Percentiles rank a stretch among this genome's conserved stretches.
phyloP scores from a whole-genome alignment of 2,329 filamentous ascomycete genomes.

The Ascocoryne sarcoides region DNA sequence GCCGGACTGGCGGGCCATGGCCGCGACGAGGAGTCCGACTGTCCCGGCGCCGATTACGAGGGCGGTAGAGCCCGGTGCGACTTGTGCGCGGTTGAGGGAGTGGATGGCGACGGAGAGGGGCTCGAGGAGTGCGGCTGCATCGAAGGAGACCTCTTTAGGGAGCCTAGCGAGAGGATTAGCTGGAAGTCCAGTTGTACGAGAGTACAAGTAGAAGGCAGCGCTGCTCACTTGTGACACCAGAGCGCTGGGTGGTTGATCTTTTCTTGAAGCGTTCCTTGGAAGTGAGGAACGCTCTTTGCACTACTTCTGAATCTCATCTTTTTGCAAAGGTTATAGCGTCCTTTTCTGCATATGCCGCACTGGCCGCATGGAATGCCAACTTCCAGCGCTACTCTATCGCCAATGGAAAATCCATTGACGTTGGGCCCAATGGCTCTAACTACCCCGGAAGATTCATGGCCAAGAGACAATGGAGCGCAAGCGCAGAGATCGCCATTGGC shows the following conservation, averaged over 20 bases:
- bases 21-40: slow-evolving; percentile 53
- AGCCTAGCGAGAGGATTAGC: slow-evolving; percentile 34
- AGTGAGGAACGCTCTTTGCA: slow-evolving; percentile 54
- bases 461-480: slow-evolving; percentile 54
- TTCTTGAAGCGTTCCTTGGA: slow-evolving; percentile 54
- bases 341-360: slow-evolving; percentile 84
- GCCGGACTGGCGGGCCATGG: slow-evolving; percentile 52
- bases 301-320: slow-evolving; percentile 53
- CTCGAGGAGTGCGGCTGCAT: slow-evolving; percentile 51
- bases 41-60: slow-evolving; percentile 59
- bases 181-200: neutral
- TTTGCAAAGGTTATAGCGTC: slow-evolving; percentile 61
- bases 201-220: neutral
- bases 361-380: slow-evolving; percentile 86
- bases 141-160: slow-evolving; percentile 49
- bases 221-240: slow-evolving; percentile 52
- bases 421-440: slow-evolving; percentile 46
- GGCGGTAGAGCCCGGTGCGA: slow-evolving; percentile 44
- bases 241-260: slow-evolving; percentile 52
- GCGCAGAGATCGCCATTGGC: slow-evolving; percentile 62
- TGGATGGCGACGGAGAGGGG: slow-evolving; percentile 55
- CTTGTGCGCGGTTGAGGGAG: slow-evolving; percentile 46
- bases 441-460: slow-evolving; percentile 54
- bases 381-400: slow-evolving; percentile 63
- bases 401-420: slow-evolving; percentile 42